phyloP scores from a whole-genome alignment of 2,329 filamentous ascomycete genomes.

The Verticillium alfalfae region DNA sequence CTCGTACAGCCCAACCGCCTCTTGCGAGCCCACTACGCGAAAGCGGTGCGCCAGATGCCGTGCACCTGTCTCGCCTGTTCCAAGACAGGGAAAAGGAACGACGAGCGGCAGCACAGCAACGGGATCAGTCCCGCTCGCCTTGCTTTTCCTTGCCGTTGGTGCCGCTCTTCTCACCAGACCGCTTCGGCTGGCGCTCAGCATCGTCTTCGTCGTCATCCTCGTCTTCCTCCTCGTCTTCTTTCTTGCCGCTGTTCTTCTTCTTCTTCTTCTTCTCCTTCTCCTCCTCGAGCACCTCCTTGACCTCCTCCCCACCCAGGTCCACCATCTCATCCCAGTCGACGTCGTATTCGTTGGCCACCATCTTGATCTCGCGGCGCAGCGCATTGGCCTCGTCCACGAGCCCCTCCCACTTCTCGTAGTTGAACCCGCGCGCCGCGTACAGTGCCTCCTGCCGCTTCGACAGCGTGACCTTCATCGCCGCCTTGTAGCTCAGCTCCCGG shows the following conservation, averaged over 20 bases:
- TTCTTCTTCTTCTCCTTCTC: conserved; percentile 37
- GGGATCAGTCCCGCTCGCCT: neutral
- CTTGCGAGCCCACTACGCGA: no score
- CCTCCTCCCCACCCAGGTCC: conserved; percentile 66
- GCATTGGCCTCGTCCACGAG: conserved; percentile 75
- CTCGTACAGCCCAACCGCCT: no score
- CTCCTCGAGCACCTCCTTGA: conserved; percentile 50
- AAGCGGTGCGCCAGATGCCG: neutral
- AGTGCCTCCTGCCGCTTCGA: conserved; percentile 69
- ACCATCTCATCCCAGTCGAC: conserved; percentile 79
- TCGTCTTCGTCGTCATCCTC: conserved; percentile 22
- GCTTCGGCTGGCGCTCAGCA: conserved; percentile 16
- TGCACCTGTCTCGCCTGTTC: neutral
- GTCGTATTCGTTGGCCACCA: conserved; percentile 79
- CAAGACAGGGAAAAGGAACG: neutral
- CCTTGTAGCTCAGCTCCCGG: conserved; percentile 79
- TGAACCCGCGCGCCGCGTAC: conserved; percentile 71
- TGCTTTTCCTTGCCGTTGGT: neutral
- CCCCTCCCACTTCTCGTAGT: conserved; percentile 70
- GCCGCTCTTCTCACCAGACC: conserved; percentile 7
- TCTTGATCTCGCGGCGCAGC: conserved; percentile 72
- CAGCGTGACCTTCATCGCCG: conserved; percentile 82
- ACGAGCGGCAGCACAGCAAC: neutral
- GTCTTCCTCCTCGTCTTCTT: conserved; percentile 30
- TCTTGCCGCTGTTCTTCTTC: conserved; percentile 27